Evolutionary conservation across 148 eudicot species (phyloP), one percentile per base, ranked within the genome.

Genomic region (Vaccinium macrocarpon): DNA sequence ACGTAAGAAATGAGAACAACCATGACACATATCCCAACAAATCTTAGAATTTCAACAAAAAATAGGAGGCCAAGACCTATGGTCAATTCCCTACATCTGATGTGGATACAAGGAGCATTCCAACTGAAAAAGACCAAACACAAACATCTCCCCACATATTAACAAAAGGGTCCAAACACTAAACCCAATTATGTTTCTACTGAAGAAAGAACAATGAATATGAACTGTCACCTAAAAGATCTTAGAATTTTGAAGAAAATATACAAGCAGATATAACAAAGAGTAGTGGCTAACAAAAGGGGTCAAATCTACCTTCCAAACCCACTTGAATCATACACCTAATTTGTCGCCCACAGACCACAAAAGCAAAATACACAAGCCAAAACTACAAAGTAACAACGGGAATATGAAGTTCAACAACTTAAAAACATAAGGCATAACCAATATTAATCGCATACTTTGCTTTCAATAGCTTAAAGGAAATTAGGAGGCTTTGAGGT

Each of bases 401-500:
- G 21, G n/a, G 51, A 75, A 46, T 35, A 62, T 29, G 14, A 61
- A 57, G 50, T 64, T 11, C 21, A 12, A 77, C 15, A 70, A 75
- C 23, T 6, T 9, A 25, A 68, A 59, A 16, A 51, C 46, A 12
- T 4, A 29, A 66, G 35, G 35, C 35, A 52, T 6, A 49, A 3
- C 42, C 19, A 29, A 76, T 38, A 64, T 23, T 50, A 27, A 59
- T 35, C 59, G 59, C 48, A 16, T 49, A 74, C 29, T 32, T 3
- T 21, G 48, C n/a, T 19, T 10, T 42, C 27, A 14, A 61, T 25
- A 23, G 76, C 38, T 7, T 11, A 14, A 56, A 55, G 42, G 14
- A 16, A 66, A 46, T 87, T 85, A 81, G 62, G 66, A 64, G 71
- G 53, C 27, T 78, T 50, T 48, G 77, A 50, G 48, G 52, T 53